Base-by-base conservation (phyloP, 306 rosid species). In the Rubus idaeus region DNA sequence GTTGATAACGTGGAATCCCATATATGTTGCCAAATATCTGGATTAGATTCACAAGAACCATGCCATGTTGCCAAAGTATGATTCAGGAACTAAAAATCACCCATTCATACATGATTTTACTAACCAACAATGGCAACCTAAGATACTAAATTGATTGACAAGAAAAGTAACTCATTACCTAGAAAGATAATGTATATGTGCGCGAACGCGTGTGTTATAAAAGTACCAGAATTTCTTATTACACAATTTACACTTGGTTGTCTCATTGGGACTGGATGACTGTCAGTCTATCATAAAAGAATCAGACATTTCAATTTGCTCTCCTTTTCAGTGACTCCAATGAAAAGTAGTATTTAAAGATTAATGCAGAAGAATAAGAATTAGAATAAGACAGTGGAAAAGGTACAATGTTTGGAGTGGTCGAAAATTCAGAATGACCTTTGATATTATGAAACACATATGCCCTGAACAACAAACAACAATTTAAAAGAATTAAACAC, bases 401-500 rank as follows among this genome's bases (percentile, higher is more conserved):
- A 23, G 12, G 41, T 2, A 13, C 57, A 13, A 13, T 1, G 42
- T 46, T 46, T 3, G 52, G 9, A 46, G 6, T 46, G 45, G 8
- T 51, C 14, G 21, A 68, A 66, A 41, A 9, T 17, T 35, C 30
- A 52, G 21, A 10, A 5, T 11, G 51, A n/a, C 39, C 23, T 8
- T 42, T 13, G 21, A 55, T 55, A 30, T 30, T 30, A 30, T 30
- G 35, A 6, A 45, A 46, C 4, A 70, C 14, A 39, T 21, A 67
- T 21, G 35, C 26, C 67, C 52, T 41, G 49, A 20, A 23, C 45
- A 52, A 68, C 65, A 79, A 42, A 40, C 18, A 45, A 40, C 52
- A 64, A 69, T 56, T 70, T 37, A 50, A 64, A 68, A 57, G 10
- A 49, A 45, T 64, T 16, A 37, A 68, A 71, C 65, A 71, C 20